Evolutionary conservation across 805 yeast species (phyloP).

Genomic region (Cyberlindnera maclurae): DNA sequence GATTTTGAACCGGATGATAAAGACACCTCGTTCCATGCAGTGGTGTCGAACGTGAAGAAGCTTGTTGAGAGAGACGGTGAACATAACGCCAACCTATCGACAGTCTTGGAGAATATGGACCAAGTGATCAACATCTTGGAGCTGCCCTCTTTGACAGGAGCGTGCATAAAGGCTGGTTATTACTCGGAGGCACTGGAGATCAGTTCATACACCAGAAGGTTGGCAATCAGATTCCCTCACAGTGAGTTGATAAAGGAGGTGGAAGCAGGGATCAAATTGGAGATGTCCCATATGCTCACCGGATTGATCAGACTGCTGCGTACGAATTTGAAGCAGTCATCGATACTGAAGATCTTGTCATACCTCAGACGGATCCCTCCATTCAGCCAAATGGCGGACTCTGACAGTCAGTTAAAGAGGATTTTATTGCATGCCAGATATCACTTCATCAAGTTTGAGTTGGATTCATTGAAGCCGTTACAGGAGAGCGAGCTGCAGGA

Average conservation of each 20-base stretch:
- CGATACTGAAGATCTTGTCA: constrained; percentile 69
- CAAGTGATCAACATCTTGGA: constrained; percentile 72
- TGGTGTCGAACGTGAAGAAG: constrained; percentile 16
- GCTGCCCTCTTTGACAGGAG: constrained; percentile 71
- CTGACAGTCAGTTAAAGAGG: constrained; percentile 36
- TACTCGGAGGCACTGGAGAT: constrained; percentile 87
- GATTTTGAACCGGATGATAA: constrained; percentile 18
- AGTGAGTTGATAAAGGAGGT: constrained; percentile 44
- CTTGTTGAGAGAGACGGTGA: constrained; percentile 9
- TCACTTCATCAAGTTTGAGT: constrained; percentile 57
- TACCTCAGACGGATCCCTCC: constrained; percentile 66
- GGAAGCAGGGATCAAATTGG: constrained; percentile 44
- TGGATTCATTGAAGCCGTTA: constrained; percentile 50
- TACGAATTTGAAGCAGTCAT: constrained; percentile 73
- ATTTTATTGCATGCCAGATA: constrained; percentile 63
- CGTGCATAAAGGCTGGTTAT: constrained; percentile 82
- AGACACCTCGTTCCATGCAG: constrained; percentile 26
- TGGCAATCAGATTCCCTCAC: constrained; percentile 63
- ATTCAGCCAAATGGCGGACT: constrained; percentile 26
- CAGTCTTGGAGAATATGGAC: constrained; percentile 55
- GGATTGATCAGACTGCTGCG: constrained; percentile 63
- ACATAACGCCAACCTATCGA: constrained; percentile 23
- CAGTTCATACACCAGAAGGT: constrained; percentile 62
- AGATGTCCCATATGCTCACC: constrained; percentile 58
- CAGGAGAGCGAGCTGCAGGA: constrained; percentile 43